A percentile compares a stretch with the other conserved stretches of the same genome.
These are phyloP conservation scores for Aspergillus glaucus DNA, from an alignment of 2,329 filamentous ascomycete genomes.

Conservation along the genomic window DNA sequence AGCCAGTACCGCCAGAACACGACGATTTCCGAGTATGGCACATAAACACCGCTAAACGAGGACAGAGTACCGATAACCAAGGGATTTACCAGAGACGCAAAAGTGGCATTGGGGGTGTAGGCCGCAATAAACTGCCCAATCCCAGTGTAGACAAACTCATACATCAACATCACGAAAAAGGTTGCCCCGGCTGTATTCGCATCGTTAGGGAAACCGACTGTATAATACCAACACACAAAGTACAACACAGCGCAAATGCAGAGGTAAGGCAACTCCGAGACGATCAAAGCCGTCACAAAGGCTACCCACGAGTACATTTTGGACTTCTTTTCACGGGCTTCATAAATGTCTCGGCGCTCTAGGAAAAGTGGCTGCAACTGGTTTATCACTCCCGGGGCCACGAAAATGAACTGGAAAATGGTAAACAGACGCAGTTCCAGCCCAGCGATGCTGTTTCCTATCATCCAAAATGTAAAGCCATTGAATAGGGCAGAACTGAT, in stretches of 20 bases:
- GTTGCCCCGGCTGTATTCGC: slow-evolving; percentile 38
- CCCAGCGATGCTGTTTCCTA: slow-evolving; percentile 56
- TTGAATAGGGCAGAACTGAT: slow-evolving; percentile 46
- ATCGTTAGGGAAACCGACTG: slow-evolving; percentile 47
- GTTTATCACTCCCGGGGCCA: slow-evolving; percentile 38
- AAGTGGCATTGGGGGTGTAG: slow-evolving; percentile 60
- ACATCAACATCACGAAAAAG: slow-evolving; percentile 67
- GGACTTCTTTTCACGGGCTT: slow-evolving; percentile 60
- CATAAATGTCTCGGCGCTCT: slow-evolving; percentile 63
- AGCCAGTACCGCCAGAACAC: slow-evolving; percentile 29
- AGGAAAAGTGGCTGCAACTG: slow-evolving; percentile 62
- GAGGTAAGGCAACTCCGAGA: slow-evolving; percentile 63
- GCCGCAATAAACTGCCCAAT: slow-evolving; percentile 77
- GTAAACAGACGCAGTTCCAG: slow-evolving; percentile 71
- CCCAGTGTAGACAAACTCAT: slow-evolving; percentile 63
- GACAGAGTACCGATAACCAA: slow-evolving; percentile 54
- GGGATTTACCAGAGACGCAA: slow-evolving; percentile 67
- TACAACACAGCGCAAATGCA: slow-evolving; percentile 59
- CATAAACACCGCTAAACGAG: slow-evolving; percentile 26
- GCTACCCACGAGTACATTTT: slow-evolving; percentile 71
- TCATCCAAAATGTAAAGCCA: slow-evolving; percentile 58
- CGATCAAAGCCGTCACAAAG: slow-evolving; percentile 62
- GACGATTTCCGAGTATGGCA: slow-evolving; percentile 24
- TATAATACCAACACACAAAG: slow-evolving; percentile 68
- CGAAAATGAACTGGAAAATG: slow-evolving; percentile 56